Base-by-base conservation (phyloP, 495 filamentous ascomycete species). In the Xylaria castorea region DNA sequence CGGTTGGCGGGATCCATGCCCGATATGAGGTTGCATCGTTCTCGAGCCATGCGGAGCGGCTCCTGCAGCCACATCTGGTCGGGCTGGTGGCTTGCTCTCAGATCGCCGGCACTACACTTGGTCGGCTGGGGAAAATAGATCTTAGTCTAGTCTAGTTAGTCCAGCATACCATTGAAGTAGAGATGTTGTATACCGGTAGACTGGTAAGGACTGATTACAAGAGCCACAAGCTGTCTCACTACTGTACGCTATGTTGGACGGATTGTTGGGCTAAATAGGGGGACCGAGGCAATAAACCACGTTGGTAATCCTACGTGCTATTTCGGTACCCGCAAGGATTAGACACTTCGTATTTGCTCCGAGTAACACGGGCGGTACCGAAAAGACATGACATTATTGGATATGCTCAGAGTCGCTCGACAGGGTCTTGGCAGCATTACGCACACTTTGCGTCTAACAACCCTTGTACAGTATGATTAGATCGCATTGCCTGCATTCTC, bases 31-130 rank as follows among this genome's bases (percentile, higher is more conserved):
- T 72, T 67, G 63, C 70, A 72, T 72, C 63, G 70, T 72, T 72
- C 70, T 66, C 48, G 38, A 67, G 63, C 70, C 50, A 66, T 72
- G 70, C 70, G 63, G 58, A 64, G 53, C 70, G 70, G 70, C 70
- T 72, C 70, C 70, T 72, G 70, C 70, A 72, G 70, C 70, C 70
- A 72, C 70, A 72, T 72, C 70, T 66, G 36, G 70, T 44, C 62
- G 70, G 62, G 48, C 63, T 53, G 53, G 70, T 72, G 70, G 70
- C 70, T 72, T 58, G 70, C 63, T 50, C n/a, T 72, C 25, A 72
- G 70, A 72, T 72, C 69, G 34, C 36, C 57, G 70, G 70, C 60
- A 12, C 70, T 67, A 60, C 55, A 16, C 34, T 62, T 27, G n/a
- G n/a, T 34, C n/a, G 38, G 22, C 61, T 44, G 38, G 38, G 60